phyloP scores from a whole-genome alignment of 306 rosid genomes.

The Corylus avellana region DNA sequence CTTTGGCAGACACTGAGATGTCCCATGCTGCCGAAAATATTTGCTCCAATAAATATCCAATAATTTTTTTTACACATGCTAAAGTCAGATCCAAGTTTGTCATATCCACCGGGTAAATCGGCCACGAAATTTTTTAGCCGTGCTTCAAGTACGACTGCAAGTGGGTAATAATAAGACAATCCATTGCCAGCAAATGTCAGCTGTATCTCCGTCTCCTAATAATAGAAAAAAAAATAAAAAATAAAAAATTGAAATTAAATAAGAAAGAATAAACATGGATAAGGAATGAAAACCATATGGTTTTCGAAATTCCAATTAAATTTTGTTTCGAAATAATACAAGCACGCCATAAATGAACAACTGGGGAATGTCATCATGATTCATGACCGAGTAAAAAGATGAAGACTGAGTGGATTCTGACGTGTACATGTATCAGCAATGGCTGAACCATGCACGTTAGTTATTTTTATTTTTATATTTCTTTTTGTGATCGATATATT shows the following conservation, averaged over 20 bases:
- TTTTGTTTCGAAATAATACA: background rate
- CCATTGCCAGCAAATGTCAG: background rate
- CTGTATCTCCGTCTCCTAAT: background rate
- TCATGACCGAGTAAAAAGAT: background rate
- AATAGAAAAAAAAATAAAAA: background rate
- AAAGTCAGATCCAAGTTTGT: no score
- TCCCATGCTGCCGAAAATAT: no score
- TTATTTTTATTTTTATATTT: background rate
- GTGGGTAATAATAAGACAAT: background rate
- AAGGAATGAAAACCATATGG: no score
- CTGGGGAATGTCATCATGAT: background rate
- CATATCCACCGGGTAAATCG: background rate
- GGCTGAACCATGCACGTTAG: background rate
- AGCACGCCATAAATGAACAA: background rate
- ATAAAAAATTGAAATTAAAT: background rate
- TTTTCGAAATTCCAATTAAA: no score
- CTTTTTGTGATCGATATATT: background rate
- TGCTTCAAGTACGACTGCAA: background rate
- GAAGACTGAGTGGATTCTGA: background rate
- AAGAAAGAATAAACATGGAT: background rate
- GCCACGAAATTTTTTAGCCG: no score
- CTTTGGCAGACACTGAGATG: no score
- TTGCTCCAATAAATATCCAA: no score
- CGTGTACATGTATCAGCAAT: conserved; percentile 22
- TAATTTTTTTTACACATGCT: no score